Conservation (phyloP, 768 basidiomycete species). For the Trametes sanguinea region DNA sequence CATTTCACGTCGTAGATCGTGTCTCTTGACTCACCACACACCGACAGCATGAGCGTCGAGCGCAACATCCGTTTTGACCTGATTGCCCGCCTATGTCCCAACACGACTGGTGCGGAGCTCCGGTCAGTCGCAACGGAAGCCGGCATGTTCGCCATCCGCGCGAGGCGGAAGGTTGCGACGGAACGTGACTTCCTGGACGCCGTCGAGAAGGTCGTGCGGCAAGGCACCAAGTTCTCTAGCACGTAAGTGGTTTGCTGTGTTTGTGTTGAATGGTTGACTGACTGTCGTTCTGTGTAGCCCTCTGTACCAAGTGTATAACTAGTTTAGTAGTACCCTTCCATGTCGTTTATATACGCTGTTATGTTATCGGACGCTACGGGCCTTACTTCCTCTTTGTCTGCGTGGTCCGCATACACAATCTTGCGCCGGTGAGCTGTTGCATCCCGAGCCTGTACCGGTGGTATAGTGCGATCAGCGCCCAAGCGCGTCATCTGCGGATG, state of each 20-base stretch:
- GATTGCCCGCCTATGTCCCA: conserved; percentile 94
- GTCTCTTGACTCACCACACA: conserved; percentile 13
- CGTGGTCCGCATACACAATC: background rate
- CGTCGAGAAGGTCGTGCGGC: conserved; percentile 97
- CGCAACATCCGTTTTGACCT: conserved; percentile 97
- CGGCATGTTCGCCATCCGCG: conserved; percentile 99
- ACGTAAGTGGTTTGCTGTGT: conserved; percentile 62
- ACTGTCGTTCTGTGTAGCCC: conserved; percentile 50
- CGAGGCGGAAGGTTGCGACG: conserved; percentile 92
- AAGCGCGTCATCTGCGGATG: background rate
- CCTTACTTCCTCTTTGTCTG: background rate
- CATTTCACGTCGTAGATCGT: background rate
- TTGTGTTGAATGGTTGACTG: conserved; percentile 3
- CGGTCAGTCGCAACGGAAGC: conserved; percentile 98
- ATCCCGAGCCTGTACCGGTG: background rate
- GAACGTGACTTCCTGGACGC: conserved; percentile 98
- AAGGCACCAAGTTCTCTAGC: conserved; percentile 97
- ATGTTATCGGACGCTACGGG: conserved; percentile 18
- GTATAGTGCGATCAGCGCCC: background rate
- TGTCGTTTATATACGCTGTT: conserved; percentile 10
- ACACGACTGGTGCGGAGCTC: conserved; percentile 98
- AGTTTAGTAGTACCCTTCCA: conserved; percentile 35
- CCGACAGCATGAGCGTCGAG: conserved; percentile 89
- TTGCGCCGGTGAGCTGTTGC: background rate
- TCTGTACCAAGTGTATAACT: conserved; percentile 93